phyloP scores from a whole-genome alignment of 768 basidiomycete genomes.

The Tulasnella sp. region DNA sequence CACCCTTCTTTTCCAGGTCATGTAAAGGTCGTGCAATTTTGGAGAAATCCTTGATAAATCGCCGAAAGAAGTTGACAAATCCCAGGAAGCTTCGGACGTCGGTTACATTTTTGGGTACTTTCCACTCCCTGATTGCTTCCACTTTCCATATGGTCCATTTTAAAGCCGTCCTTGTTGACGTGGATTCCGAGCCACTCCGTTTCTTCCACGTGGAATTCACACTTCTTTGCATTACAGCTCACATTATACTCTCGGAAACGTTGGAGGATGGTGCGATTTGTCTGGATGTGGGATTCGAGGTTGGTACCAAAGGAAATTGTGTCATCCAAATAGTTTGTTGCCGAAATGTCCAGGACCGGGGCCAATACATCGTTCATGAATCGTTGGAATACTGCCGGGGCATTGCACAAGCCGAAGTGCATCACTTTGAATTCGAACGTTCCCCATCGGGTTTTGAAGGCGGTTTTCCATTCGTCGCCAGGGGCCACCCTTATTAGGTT shows the following conservation, averaged over 20 bases:
- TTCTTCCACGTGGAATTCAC: neutral
- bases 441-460: conserved; percentile 10
- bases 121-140: conserved; percentile 14
- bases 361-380: neutral
- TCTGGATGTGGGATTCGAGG: no score
- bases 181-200: neutral
- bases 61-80: neutral
- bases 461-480: conserved; percentile 28
- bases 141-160: conserved; percentile 14
- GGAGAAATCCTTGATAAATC: conserved; percentile 7
- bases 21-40: neutral
- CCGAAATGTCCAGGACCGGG: conserved; percentile 22
- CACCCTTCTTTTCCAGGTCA: neutral
- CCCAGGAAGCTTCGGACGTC: conserved; percentile 12
- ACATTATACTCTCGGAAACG: neutral
- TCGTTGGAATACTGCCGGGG: neutral
- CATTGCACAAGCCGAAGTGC: neutral
- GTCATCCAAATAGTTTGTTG: conserved; percentile 32
- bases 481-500: conserved; percentile 3
- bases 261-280: neutral
- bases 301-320: conserved; percentile 30
- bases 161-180: neutral
- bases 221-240: neutral
- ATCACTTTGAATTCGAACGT: neutral
- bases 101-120: neutral